Conservation (phyloP, 1,139 yeast species). For the Scheffersomyces titani region DNA sequence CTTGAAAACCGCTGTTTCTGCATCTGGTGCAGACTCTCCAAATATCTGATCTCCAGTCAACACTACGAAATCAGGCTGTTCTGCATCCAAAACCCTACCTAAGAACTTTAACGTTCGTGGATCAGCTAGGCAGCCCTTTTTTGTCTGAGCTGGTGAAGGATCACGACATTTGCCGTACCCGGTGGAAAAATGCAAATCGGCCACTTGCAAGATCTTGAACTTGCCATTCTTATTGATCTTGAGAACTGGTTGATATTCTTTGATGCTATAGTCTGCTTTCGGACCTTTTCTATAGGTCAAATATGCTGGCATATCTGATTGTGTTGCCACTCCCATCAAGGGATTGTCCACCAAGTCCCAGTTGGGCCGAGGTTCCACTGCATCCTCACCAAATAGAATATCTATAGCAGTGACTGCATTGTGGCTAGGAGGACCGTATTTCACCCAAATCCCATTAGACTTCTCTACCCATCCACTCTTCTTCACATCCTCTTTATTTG, state of each 20-base stretch:
- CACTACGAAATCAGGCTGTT: constrained; percentile 79
- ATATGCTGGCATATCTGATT: constrained; percentile 22
- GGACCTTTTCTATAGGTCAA: constrained; percentile 31
- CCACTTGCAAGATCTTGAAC: constrained; percentile 79
- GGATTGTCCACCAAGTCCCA: constrained; percentile 54
- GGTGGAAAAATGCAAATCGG: constrained; percentile 83
- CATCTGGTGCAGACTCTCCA: constrained; percentile 71
- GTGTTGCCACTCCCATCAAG: constrained; percentile 21
- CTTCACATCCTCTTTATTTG: constrained; percentile 30
- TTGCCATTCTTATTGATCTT: constrained; percentile 39
- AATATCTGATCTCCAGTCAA: constrained; percentile 85
- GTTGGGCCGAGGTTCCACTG: constrained; percentile 73
- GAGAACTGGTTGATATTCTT: constrained; percentile 21
- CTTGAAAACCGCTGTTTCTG: constrained; percentile 76
- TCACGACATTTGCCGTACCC: constrained; percentile 77
- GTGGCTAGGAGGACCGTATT: constrained; percentile 32
- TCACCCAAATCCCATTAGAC: constrained; percentile 52
- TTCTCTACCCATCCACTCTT: constrained; percentile 38
- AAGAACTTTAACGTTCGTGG: constrained; percentile 63
- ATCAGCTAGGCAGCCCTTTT: constrained; percentile 68
- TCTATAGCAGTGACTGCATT: constrained; percentile 50
- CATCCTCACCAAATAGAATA: constrained; percentile 69
- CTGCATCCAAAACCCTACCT: constrained; percentile 63
- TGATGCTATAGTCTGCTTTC: constrained; percentile 22
- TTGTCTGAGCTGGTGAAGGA: constrained; percentile 53